Evolutionary conservation across 306 rosid genomes (phyloP), one percentile per base, ranked within the genome.

Genomic region (Crotalaria pallida): DNA sequence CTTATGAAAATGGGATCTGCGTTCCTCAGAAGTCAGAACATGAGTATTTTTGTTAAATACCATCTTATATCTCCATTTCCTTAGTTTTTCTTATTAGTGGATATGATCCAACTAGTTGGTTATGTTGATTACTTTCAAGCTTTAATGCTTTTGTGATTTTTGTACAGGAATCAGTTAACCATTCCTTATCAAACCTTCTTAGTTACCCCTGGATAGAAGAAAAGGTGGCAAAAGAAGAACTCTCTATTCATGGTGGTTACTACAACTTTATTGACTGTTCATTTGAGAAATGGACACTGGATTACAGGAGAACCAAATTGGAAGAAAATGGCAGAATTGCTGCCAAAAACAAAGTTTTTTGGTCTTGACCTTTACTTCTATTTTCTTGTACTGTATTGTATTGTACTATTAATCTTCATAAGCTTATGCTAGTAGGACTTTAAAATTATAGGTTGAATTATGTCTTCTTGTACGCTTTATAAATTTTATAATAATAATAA

Each of bases 231-330:
- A 82, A 77, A 6, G 96, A 84, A 49, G 64, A 82, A 77, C 91
- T 90, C 21, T 75, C 64, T 58, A 50, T 94, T 68, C 99, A 94
- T 58, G 99, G 97, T 57, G 95, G 97, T 43, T 94, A 94, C 81
- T 94, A 94, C 59, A 85, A 91, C 87, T 94, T 94, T 47, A 82
- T 84, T 44, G 84, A 94, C 40, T 91, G 99, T 82, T 80, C 99
- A 58, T 94, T 94, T 62, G 99, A 94, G 91, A 94, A 94, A 72
- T 94, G 99, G 99, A 85, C 97, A 68, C 77, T 94, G 48, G 97
- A 94, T 80, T 89, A 84, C 65, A 41, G 83, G 58, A 89, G 83
- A 76, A 80, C 81, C 68, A 75, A 76, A 69, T 69, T 60, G 49
- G 84, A 81, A 69, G 81, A 58, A 80, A 76, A 56, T 62, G 84